Conservation (phyloP, 352 stramenopile species). For the Pythium folliculosum region DNA sequence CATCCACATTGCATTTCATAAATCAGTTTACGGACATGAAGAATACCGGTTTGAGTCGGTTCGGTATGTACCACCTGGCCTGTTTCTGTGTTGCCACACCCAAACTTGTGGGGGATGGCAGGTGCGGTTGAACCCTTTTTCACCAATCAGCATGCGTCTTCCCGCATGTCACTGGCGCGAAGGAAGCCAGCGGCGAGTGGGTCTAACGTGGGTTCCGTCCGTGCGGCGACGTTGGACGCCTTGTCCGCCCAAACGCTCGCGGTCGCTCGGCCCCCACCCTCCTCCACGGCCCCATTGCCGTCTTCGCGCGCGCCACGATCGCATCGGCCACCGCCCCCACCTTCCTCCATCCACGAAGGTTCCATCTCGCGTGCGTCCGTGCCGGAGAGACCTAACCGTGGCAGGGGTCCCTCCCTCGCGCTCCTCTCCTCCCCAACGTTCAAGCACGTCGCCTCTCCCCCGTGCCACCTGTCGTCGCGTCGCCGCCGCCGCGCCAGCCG, state of each 20-base stretch:
- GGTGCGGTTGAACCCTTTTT: background rate
- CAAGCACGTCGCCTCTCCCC: constrained; percentile 3
- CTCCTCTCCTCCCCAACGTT: background rate
- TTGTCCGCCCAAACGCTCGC: constrained; percentile 12
- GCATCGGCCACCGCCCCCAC: too few species aligned
- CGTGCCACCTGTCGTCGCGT: constrained; percentile 17
- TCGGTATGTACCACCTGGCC: background rate
- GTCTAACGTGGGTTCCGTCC: constrained; percentile 1
- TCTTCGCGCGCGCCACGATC: too few species aligned
- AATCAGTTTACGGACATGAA: too few species aligned
- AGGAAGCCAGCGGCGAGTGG: constrained; percentile 20
- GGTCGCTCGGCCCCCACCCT: too few species aligned
- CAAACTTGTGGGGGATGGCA: background rate
- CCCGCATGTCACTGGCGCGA: constrained; percentile 20
- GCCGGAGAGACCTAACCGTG: background rate
- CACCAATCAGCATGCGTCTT: background rate
- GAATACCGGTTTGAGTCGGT: too few species aligned
- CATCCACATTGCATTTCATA: too few species aligned
- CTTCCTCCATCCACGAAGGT: too few species aligned
- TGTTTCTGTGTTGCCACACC: background rate
- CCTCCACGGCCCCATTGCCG: background rate
- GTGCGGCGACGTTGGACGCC: background rate
- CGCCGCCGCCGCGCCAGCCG: constrained; percentile 7
- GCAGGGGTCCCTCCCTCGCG: background rate
- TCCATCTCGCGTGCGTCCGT: too few species aligned